These are phyloP conservation scores for Alectoria sarmentosa DNA, from an alignment of 495 filamentous ascomycete species.

Conservation along the genomic window DNA sequence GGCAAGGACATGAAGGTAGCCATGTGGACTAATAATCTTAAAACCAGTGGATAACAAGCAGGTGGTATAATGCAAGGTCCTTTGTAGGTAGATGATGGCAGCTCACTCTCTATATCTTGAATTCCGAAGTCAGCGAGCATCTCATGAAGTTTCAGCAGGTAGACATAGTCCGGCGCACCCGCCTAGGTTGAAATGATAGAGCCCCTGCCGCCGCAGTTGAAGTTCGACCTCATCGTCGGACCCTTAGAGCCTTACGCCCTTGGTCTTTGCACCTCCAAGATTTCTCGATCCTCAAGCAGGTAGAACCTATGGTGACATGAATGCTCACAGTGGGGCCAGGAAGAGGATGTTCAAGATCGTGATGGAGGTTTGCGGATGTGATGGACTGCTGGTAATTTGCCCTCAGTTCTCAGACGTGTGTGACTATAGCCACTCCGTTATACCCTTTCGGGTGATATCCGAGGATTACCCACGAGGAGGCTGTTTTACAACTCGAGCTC, in stretches of 20 bases:
- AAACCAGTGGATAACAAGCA: neutral
- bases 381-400: no score
- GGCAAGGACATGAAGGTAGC: neutral
- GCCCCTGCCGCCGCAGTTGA: neutral
- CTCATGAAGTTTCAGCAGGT: neutral
- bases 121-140: neutral
- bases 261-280: neutral
- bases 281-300: neutral
- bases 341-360: neutral
- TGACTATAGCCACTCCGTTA: no score
- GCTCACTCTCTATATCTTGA: neutral
- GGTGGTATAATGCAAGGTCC: neutral
- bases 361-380: neutral
- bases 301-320: neutral
- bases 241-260: neutral
- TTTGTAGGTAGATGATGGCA: neutral
- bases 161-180: no score
- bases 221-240: neutral
- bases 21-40: neutral
- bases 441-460: no score
- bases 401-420: no score
- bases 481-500: no score
- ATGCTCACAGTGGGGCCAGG: neutral
- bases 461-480: no score
- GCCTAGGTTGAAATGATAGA: no score